A percentile compares a stretch with the other conserved stretches of the same genome.
phyloP scores from a whole-genome alignment of 2,329 filamentous ascomycete genomes.

The Diaporthe vaccinii region DNA sequence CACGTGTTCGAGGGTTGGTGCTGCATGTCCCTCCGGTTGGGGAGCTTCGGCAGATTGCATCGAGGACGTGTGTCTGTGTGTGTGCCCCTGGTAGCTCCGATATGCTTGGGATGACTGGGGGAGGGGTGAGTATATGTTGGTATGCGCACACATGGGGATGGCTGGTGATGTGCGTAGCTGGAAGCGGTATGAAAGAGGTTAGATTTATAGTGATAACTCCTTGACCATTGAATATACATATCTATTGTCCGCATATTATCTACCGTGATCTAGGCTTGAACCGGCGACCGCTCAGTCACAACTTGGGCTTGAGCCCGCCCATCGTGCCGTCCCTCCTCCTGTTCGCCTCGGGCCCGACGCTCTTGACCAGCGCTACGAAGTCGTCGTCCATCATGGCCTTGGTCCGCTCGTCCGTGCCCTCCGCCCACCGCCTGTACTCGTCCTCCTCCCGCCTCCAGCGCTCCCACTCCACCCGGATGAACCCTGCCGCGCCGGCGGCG shows the following conservation, averaged over 20 bases:
- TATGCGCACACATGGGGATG: background rate
- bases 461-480: conserved; percentile 69
- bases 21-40: background rate
- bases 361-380: conserved; percentile 65
- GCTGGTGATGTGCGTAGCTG: background rate
- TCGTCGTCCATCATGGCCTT: conserved; percentile 70
- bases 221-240: background rate
- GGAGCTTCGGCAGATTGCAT: conserved; percentile 18
- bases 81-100: background rate
- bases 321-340: conserved; percentile 28
- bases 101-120: background rate
- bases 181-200: background rate
- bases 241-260: background rate
- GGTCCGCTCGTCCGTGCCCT: conserved; percentile 58
- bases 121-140: background rate
- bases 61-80: conserved; percentile 1
- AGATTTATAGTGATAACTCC: background rate
- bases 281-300: conserved; percentile 32
- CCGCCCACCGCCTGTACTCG: conserved; percentile 67
- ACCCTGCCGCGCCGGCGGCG: conserved; percentile 71
- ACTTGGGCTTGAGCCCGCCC: conserved; percentile 29
- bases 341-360: conserved; percentile 38
- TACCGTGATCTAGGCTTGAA: background rate
- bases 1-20: conserved; percentile 6
- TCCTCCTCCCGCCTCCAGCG: conserved; percentile 70